Evolutionary conservation across 1,139 yeast species (phyloP).

Genomic region (Pichia sorboxylosa): DNA sequence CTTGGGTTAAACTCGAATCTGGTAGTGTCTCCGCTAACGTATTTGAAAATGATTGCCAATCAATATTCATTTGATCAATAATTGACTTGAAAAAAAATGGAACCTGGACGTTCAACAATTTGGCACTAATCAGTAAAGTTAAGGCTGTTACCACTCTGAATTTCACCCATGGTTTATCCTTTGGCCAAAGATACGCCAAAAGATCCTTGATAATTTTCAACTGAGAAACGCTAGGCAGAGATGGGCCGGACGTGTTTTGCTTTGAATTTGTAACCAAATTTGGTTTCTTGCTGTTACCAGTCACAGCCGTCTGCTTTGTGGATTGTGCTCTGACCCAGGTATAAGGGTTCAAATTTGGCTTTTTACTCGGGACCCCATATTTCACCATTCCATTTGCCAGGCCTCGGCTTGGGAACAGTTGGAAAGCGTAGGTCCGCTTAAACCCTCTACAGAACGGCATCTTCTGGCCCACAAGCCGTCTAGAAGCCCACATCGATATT

Average conservation of each 20-base stretch:
- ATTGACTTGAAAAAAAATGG: conserved; percentile 88
- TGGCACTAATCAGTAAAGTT: conserved; percentile 61
- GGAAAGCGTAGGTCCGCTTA: too few species aligned
- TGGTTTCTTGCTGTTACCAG: conserved; percentile 8
- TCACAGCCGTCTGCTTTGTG: too few species aligned
- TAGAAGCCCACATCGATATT: too few species aligned
- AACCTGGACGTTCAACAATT: conserved; percentile 82
- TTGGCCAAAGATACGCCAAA: conserved; percentile 83
- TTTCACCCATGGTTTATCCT: conserved; percentile 56
- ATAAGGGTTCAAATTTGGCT: too few species aligned
- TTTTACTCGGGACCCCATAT: too few species aligned
- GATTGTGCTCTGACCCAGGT: too few species aligned
- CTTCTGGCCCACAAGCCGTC: too few species aligned
- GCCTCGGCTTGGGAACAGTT: too few species aligned
- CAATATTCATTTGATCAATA: conserved; percentile 86
- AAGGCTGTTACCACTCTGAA: conserved; percentile 69
- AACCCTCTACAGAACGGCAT: too few species aligned
- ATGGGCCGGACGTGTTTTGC: conserved; percentile 9
- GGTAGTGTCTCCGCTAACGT: conserved; percentile 8
- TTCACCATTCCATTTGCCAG: too few species aligned
- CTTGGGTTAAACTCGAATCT: conserved; percentile 4
- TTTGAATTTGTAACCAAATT: conserved; percentile 12
- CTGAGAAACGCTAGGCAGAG: conserved; percentile 32
- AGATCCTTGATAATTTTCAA: conserved; percentile 51
- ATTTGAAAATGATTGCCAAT: conserved; percentile 61